phyloP scores from a whole-genome alignment of 495 filamentous ascomycete genomes.

The Neurospora sp. region DNA sequence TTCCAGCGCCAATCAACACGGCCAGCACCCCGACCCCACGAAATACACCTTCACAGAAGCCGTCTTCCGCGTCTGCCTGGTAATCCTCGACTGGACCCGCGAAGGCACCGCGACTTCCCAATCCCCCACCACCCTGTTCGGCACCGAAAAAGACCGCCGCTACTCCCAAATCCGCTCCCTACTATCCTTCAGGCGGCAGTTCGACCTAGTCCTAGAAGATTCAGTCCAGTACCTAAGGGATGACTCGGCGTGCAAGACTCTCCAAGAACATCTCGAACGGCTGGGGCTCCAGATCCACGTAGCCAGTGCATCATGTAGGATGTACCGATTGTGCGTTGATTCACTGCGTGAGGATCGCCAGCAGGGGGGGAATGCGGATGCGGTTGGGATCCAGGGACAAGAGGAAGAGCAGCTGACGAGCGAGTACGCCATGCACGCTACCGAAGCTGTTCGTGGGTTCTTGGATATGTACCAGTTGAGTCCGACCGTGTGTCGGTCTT shows the following conservation, averaged over 20 bases:
- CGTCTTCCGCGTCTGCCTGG: neutral
- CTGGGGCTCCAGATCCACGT: neutral
- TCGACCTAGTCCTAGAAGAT: neutral
- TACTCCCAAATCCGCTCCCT: neutral
- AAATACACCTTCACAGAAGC: neutral
- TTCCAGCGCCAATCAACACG: neutral
- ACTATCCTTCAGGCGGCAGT: neutral
- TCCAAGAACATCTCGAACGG: neutral
- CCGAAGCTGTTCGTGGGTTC: neutral
- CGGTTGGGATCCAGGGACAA: neutral
- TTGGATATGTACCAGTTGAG: constrained; percentile 1
- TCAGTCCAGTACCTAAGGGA: neutral
- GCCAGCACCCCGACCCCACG: neutral
- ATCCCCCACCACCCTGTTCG: neutral
- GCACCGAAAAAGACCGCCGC: neutral
- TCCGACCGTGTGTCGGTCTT: neutral
- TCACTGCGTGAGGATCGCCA: neutral
- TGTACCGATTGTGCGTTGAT: neutral
- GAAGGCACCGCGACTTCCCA: neutral
- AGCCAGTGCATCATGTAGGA: neutral
- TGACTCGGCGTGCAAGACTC: neutral
- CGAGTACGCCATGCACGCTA: neutral
- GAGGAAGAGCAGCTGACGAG: neutral
- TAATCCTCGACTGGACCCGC: neutral
- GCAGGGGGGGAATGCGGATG: neutral